Evolutionary conservation across 2,329 filamentous ascomycete genomes (phyloP), one percentile per base, ranked within the genome.

Genomic region (Apiospora phragmitis): DNA sequence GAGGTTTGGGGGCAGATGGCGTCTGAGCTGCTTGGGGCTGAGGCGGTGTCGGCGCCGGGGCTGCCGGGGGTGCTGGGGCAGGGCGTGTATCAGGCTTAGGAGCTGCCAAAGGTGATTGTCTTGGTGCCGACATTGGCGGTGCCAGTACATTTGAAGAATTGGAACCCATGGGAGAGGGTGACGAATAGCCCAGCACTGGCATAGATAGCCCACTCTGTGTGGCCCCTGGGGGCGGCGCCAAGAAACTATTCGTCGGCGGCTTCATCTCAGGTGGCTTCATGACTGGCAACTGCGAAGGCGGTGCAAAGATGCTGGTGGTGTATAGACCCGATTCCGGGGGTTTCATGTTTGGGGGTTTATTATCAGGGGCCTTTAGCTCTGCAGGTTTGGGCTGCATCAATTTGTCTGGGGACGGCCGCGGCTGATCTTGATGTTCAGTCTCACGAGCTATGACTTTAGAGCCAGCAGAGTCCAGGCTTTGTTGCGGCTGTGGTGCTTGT

Each of bases 121-220:
- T 75, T 70, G 83, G 82, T 18, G 79, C 76, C 12, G 82, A 81
- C 71, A 84, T 83, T n/a, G 84, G 84, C 16, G 79, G 81, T 42
- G 84, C 84, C n/a, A 85, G 80, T 32, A 85, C 79, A 68, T 83
- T 82, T 18, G 82, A 85, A 72, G 76, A 38, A 21, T 70, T 75
- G 70, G 65, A 72, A 47, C 67, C 45, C 7, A 38, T 38, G 14
- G 45, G n/a, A 38, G 72, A 68, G 29, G 73, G 62, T 67, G 77
- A 72, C 43, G 78, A 74, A 49, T 83, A 85, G 45, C 81, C 80
- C 68, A 77, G 77, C 74, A 79, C 79, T 1, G 79, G 77, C 77
- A 80, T 79, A 38, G 78, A 79, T 45, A 80, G 73, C 5, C 78
- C 78, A 67, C 75, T 73, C 68, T 78, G 74, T 65, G 72, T 72